Base-by-base conservation (phyloP, 2,329 filamentous ascomycete species). In the Endoconidiophora laricicola region DNA sequence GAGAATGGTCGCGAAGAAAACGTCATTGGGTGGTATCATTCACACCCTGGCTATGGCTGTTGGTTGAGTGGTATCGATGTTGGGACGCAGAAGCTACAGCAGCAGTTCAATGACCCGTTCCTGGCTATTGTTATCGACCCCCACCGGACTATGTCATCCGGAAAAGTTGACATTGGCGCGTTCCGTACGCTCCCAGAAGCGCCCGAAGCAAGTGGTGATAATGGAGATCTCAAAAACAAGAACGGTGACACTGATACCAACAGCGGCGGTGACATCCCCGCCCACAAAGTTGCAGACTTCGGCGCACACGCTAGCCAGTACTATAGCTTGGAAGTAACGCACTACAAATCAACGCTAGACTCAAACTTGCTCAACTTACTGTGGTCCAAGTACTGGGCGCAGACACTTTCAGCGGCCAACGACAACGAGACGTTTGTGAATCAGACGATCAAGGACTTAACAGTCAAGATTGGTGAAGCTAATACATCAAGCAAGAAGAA, bases 371-470 rank as follows among this genome's bases (percentile, higher is more conserved):
- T 98, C 4, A 86, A 93, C 60, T 74, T 86, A 47, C 71, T 98
- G 26, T 96, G 91, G 91, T 94, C 95, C 70, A 96, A 96, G 66
- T 98, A 98, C 71, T 94, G 87, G 91, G 88, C 95, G 33, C 85
- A 93, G 60, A 98, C 91, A 4, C 75, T 98, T 18, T 93, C 86
- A 80, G 58, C 88, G 90, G 20, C 74, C 95, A 3, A 81, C 94
- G 58, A 87, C 86, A 96, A 94, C 61, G 83, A 88, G 55, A 90
- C 95, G 58, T 98, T 88, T 61, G 83, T 81, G 48, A 94, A 83
- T 59, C 91, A 88, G 64, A 88, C 95, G 65, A 91, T 98, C 66
- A 70, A 81, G 45, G 91, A 98, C 63, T 71, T 96, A 41, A 83
- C 83, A 39, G 77, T 79, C 56, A 95, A 94, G 68, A 81, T 93